Evolutionary conservation across 352 stramenopile species (phyloP).

Genomic region (Phytophthora litchii): DNA sequence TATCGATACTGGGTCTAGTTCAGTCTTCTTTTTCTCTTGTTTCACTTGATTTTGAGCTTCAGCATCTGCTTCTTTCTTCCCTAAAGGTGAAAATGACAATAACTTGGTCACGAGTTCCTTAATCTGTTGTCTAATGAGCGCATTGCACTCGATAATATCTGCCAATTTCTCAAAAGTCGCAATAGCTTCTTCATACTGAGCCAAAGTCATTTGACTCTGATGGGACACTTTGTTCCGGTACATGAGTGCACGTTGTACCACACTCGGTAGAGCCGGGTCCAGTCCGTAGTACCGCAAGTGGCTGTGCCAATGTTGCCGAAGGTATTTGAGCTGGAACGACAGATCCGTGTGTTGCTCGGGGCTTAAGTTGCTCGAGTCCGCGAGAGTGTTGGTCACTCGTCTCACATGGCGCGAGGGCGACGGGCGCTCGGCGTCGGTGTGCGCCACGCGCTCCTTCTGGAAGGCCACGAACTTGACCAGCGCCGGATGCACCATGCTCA

Average conservation of each 20-base stretch:
- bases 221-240: conserved; percentile 48
- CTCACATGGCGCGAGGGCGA: no score
- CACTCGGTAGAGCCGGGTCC: conserved; percentile 29
- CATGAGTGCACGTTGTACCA: conserved; percentile 39
- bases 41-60: neutral
- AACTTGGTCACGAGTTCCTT: conserved; percentile 35
- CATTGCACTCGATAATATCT: conserved; percentile 42
- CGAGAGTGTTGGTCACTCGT: conserved; percentile 3
- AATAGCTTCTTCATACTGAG: conserved; percentile 38
- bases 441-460: conserved; percentile 39
- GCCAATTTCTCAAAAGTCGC: conserved; percentile 43
- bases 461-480: conserved; percentile 42
- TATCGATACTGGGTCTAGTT: neutral
- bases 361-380: conserved; percentile 5
- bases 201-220: conserved; percentile 37
- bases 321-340: conserved; percentile 44
- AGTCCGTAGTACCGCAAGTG: conserved; percentile 37
- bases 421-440: conserved; percentile 16
- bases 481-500: conserved; percentile 49
- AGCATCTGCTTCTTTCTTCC: conserved; percentile 1
- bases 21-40: neutral
- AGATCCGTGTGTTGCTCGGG: conserved; percentile 34
- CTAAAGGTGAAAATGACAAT: conserved; percentile 26
- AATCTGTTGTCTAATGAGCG: conserved; percentile 36
- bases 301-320: conserved; percentile 46